Base-by-base conservation (phyloP, 768 basidiomycete genomes). In the Phylloporus arenicola region DNA sequence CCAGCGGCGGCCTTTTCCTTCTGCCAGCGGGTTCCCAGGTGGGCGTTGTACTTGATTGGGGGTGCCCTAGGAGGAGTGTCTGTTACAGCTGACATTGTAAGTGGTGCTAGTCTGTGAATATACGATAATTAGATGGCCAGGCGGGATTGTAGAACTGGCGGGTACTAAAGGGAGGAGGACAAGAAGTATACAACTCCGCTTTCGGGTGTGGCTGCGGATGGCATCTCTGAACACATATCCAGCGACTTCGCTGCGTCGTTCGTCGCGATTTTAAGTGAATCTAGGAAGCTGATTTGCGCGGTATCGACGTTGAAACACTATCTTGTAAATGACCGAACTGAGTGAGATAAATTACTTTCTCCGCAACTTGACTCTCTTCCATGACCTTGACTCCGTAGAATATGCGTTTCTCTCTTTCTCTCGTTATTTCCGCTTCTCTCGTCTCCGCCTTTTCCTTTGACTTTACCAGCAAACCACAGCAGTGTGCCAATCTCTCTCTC, bases 1-100 rank as follows among this genome's bases (percentile, higher is more conserved):
- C 81, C 85, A 40, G 90, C 88, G 50, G 88, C 86, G 45, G 86
- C 89, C 67, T 83, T 86, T 74, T 92, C 90, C 67, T 84, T 89
- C 58, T 81, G 83, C 89, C 88, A 92, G 65, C 88, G 87, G 54
- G 88, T 91, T 47, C 87, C 86, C 12, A 83, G 64, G 24, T 80
- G 84, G 3, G 86, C 77, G 27, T 68, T 70, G 65, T 90, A 90
- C 69, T 81, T 75, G 65, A 83, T 76, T n/a, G 84, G 81, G 25
- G 84, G 84, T 13, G 84, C 80, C 39, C 78, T 78, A 52, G 88
- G 88, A 11, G 83, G 86, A 49, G 74, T 81, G 59, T 77, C 70
- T 35, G 73, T 64, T 9, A 44, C 17, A n/a, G 56, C 70, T 31
- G 64, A 48, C 71, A 64, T 60, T 12, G 68, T 22, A 29, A 22